A percentile compares a stretch with the other conserved stretches of the same genome.
These are phyloP conservation scores for Amyloporia xantha DNA, from an alignment of 768 basidiomycete species.

Conservation along the genomic window DNA sequence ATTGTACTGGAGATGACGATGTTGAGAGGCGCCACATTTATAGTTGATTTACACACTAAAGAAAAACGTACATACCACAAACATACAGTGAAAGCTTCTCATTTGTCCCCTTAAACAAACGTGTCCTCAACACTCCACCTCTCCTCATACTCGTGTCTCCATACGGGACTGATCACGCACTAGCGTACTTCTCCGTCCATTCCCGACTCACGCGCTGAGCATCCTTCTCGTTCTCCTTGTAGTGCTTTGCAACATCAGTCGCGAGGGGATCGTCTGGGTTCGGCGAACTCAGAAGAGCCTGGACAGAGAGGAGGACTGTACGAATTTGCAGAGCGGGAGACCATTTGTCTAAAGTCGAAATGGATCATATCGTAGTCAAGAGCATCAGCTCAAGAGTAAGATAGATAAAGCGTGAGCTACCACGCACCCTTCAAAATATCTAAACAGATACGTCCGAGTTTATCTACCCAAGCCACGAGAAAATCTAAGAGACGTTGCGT, in stretches of 20 bases:
- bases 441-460: constrained; percentile 95
- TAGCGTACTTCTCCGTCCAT: constrained; percentile 91
- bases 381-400: not conserved
- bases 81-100: not conserved
- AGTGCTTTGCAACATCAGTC: constrained; percentile 94
- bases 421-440: constrained; percentile 93
- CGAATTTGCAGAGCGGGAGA: constrained; percentile 98
- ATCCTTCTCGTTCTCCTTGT: constrained; percentile 94
- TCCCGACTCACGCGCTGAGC: constrained; percentile 89
- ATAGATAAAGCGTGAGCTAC: no score
- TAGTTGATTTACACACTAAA: no score
- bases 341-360: constrained; percentile 92
- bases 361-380: not conserved
- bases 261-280: constrained; percentile 96
- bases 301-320: constrained; percentile 93
- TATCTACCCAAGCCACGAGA: constrained; percentile 51
- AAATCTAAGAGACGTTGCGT: constrained; percentile 4
- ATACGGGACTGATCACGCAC: constrained; percentile 12
- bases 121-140: not conserved
- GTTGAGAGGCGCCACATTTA: no score
- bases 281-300: constrained; percentile 92
- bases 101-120: not conserved
- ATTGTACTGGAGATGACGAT: no score
- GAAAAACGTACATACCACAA: not conserved
- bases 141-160: not conserved